Evolutionary conservation across 179 eudicot species (phyloP), one percentile per base, ranked within the genome.

Genomic region (Corrigiola litoralis): DNA sequence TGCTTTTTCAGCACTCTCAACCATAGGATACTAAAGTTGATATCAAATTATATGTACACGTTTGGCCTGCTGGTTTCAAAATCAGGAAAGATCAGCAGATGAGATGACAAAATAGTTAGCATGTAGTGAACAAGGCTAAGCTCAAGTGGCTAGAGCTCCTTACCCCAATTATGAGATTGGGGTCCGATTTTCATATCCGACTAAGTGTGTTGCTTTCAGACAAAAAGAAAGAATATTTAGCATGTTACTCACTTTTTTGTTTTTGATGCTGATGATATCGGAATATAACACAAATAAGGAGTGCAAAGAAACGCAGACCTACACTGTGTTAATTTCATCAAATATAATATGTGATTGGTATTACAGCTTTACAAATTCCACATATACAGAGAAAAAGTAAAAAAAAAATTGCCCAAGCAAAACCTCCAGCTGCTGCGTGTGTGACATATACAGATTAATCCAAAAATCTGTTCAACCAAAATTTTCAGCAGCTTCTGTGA

Each of bases 361-460:
- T 65, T 52, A 52, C 52, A 70, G 45, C n/a, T 70, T 70, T 65
- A 37, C 68, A 60, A 6, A 40, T 38, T 67, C 24, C 8, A 2
- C 21, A 24, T 52, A 31, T 65, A 59, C n/a, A 61, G 16, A 55
- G 33, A 17, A 54, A 45, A 14, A 13, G 2, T 17, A 3, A 20
- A 52, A 14, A 24, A 10, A 28, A 2, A 14, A 17, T n/a, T n/a
- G n/a, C n/a, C n/a, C n/a, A n/a, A n/a, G n/a, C n/a, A n/a, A n/a
- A n/a, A n/a, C n/a, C n/a, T n/a, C n/a, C n/a, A n/a, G n/a, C n/a
- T n/a, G n/a, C n/a, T n/a, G n/a, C n/a, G n/a, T n/a, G n/a, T n/a
- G n/a, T n/a, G n/a, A n/a, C n/a, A n/a, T n/a, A n/a, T n/a, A n/a
- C n/a, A n/a, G n/a, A n/a, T n/a, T n/a, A n/a, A n/a, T n/a, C n/a